A percentile compares a stretch with the other conserved stretches of the same genome.
phyloP scores from a whole-genome alignment of 495 filamentous ascomycete genomes.

The Podospora pseudocomata region DNA sequence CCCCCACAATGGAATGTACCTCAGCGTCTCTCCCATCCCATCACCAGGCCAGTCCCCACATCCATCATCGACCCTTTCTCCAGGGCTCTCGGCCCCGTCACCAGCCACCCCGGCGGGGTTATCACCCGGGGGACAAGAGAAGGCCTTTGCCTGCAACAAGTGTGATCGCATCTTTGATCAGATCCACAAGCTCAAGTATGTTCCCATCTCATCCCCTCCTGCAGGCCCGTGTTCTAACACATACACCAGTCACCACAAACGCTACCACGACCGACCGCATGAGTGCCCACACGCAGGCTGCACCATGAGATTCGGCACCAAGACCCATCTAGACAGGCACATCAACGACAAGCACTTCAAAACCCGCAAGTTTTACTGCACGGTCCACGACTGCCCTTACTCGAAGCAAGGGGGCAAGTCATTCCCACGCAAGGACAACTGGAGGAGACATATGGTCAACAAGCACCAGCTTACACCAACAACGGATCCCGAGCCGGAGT shows the following conservation, averaged over 20 bases:
- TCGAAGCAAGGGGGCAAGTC: conserved; percentile 45
- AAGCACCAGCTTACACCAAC: conserved; percentile 40
- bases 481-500: conserved; percentile 29
- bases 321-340: conserved; percentile 50
- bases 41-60: conserved; percentile 20
- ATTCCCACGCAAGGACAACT: conserved; percentile 52
- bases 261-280: conserved; percentile 48
- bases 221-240: neutral
- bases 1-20: conserved; percentile 4
- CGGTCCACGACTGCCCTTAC: conserved; percentile 42
- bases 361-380: conserved; percentile 49
- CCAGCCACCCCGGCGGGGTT: conserved; percentile 15
- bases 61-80: conserved; percentile 15
- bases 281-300: conserved; percentile 42
- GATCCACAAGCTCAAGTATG: conserved; percentile 48
- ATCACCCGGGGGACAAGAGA: conserved; percentile 31
- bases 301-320: conserved; percentile 47
- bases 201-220: neutral
- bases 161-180: conserved; percentile 45
- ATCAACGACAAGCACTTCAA: conserved; percentile 51
- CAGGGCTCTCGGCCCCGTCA: conserved; percentile 2
- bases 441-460: conserved; percentile 50
- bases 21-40: conserved; percentile 10
- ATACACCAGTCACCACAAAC: conserved; percentile 40
- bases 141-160: conserved; percentile 36